phyloP scores from a whole-genome alignment of 2,329 filamentous ascomycete genomes.

The Aulographum hederae region DNA sequence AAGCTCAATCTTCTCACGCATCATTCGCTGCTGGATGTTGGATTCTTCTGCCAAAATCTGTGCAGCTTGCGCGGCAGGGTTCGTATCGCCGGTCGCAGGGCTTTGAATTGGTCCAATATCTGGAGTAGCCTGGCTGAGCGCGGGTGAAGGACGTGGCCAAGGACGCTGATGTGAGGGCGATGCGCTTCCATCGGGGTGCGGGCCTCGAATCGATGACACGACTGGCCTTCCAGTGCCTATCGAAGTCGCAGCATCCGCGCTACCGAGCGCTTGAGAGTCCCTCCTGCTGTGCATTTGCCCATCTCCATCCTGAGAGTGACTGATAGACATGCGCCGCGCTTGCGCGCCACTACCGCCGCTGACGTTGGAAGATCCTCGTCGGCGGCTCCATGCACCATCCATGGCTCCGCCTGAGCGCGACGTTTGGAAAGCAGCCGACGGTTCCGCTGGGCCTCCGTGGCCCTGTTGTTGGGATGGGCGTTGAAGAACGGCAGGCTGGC shows the following conservation, averaged over 20 bases:
- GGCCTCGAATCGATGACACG: no score
- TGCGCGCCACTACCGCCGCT: slow-evolving; percentile 67
- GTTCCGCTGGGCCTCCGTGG: slow-evolving; percentile 51
- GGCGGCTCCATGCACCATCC: slow-evolving; percentile 46
- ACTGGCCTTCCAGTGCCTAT: no score
- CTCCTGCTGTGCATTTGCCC: no score
- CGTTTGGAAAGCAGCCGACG: slow-evolving; percentile 74
- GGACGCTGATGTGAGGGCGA: slow-evolving; percentile 8
- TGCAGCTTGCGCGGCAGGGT: no score
- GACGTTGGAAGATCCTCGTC: slow-evolving; percentile 77
- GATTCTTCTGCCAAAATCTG: no score
- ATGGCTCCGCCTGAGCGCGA: slow-evolving; percentile 48
- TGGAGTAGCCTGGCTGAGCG: no score
- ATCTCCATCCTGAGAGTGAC: no score
- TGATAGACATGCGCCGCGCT: slow-evolving; percentile 42
- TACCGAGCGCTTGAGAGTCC: no score
- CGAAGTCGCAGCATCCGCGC: no score
- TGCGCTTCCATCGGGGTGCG: no score
- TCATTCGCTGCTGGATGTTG: slow-evolving; percentile 49
- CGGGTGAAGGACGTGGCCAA: neutral
- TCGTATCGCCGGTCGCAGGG: no score
- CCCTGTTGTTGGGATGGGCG: slow-evolving; percentile 42
- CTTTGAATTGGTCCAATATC: no score
- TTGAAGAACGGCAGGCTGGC: slow-evolving; percentile 65
- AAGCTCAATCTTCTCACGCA: slow-evolving; percentile 51